phyloP scores from a whole-genome alignment of 768 basidiomycete species.

The Xerocomus potaroensis region DNA sequence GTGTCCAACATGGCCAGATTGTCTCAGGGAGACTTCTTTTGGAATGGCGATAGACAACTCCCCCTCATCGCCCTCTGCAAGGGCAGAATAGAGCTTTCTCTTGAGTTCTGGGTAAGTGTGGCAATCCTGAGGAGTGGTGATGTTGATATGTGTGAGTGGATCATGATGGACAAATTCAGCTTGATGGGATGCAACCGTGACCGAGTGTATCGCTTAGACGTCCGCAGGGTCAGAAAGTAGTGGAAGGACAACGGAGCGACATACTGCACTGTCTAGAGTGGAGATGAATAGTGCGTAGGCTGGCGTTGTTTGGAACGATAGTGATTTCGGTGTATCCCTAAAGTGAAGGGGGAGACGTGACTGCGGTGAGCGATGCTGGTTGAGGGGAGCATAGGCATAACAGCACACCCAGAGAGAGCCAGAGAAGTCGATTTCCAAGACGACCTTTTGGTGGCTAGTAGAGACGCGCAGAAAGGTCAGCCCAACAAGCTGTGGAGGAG shows the following conservation, averaged over 20 bases:
- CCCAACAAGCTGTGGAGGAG: conserved; percentile 18
- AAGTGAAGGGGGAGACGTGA: conserved; percentile 6
- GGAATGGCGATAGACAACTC: conserved; percentile 90
- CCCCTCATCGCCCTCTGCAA: conserved; percentile 90
- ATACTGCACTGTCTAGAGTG: conserved; percentile 86
- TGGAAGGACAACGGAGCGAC: conserved; percentile 28
- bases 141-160: conserved; percentile 60
- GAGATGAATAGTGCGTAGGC: conserved; percentile 79
- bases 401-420: conserved; percentile 75
- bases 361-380: conserved; percentile 19
- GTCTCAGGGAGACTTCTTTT: conserved; percentile 61
- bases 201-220: conserved; percentile 60
- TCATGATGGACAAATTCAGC: conserved; percentile 81
- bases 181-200: conserved; percentile 65
- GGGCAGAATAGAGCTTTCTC: conserved; percentile 83
- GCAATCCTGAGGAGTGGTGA: conserved; percentile 70
- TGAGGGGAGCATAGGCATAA: conserved; percentile 20
- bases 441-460: conserved; percentile 96
- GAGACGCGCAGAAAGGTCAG: conserved; percentile 51
- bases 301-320: conserved; percentile 72
- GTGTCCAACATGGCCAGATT: conserved; percentile 44
- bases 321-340: conserved; percentile 95
- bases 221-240: conserved; percentile 22
- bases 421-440: conserved; percentile 88
- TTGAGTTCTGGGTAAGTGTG: conserved; percentile 92